A percentile compares a stretch with the other conserved stretches of the same genome.
These are phyloP conservation scores for Nitzschia sp. DNA, from an alignment of 108 stramenopile genomes.

Conservation along the genomic window DNA sequence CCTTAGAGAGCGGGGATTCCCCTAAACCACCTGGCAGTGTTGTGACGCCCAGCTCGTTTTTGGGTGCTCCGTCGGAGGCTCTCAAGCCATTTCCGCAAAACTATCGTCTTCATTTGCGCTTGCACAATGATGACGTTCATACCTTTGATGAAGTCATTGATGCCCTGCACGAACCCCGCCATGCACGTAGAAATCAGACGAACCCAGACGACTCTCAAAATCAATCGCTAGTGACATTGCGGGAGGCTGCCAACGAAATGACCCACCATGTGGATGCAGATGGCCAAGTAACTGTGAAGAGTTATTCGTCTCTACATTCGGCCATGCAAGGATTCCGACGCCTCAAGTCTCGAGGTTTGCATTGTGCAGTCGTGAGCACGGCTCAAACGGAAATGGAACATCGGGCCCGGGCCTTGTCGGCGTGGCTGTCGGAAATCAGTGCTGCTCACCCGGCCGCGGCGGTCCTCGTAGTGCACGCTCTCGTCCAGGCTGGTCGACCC, in stretches of 20 bases:
- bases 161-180: constrained; percentile 56
- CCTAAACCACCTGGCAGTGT: constrained; percentile 11
- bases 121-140: constrained; percentile 98
- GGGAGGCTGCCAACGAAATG: constrained; percentile 56
- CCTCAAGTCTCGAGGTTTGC: constrained; percentile 74
- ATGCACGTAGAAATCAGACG: neutral
- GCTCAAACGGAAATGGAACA: constrained; percentile 73
- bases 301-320: constrained; percentile 51
- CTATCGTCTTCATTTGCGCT: constrained; percentile 60
- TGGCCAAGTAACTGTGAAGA: constrained; percentile 78
- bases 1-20: constrained; percentile 17
- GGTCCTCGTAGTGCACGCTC: constrained; percentile 77
- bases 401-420: constrained; percentile 63
- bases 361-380: constrained; percentile 73
- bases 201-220: constrained; percentile 4
- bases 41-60: constrained; percentile 20
- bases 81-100: constrained; percentile 41
- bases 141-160: constrained; percentile 93
- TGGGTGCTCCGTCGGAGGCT: neutral
- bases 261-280: constrained; percentile 85
- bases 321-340: constrained; percentile 72
- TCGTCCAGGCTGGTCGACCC: constrained; percentile 70
- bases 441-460: constrained; percentile 80
- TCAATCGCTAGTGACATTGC: constrained; percentile 49
- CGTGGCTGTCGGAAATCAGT: constrained; percentile 80